phyloP scores from a whole-genome alignment of 768 basidiomycete species.

The Rhizopogon vulgaris region DNA sequence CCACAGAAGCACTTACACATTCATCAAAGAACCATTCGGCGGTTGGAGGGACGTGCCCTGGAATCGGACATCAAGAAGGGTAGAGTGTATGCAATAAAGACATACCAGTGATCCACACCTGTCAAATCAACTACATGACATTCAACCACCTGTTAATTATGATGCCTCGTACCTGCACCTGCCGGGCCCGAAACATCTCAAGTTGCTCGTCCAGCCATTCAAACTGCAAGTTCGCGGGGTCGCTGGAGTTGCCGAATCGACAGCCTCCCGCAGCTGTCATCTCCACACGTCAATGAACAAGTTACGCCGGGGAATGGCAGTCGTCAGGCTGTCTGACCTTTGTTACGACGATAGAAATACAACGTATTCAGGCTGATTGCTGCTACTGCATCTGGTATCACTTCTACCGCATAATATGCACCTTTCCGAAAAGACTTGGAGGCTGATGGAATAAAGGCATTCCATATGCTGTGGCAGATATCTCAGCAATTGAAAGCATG shows the following conservation, averaged over 20 bases:
- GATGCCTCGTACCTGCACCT: conserved; percentile 57
- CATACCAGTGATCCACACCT: conserved; percentile 45
- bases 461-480: conserved; percentile 60
- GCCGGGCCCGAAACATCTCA: conserved; percentile 53
- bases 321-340: conserved; percentile 40
- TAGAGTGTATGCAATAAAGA: conserved; percentile 17
- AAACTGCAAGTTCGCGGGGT: conserved; percentile 85
- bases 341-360: conserved; percentile 88
- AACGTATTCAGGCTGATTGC: conserved; percentile 86
- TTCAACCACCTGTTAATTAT: not conserved
- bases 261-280: conserved; percentile 71
- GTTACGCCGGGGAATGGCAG: not conserved
- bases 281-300: conserved; percentile 5
- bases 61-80: conserved; percentile 9
- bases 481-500: conserved; percentile 2
- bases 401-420: conserved; percentile 78
- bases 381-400: conserved; percentile 68
- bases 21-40: conserved; percentile 76
- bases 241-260: conserved; percentile 49
- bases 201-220: conserved; percentile 91
- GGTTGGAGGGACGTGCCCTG: conserved; percentile 85
- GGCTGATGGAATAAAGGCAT: conserved; percentile 70
- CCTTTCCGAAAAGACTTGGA: conserved; percentile 78
- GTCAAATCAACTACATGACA: conserved; percentile 7
- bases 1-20: conserved; percentile 51